Base-by-base conservation (phyloP, 202 grass and related monocot species). In the Cymbopogon flexuosus region DNA sequence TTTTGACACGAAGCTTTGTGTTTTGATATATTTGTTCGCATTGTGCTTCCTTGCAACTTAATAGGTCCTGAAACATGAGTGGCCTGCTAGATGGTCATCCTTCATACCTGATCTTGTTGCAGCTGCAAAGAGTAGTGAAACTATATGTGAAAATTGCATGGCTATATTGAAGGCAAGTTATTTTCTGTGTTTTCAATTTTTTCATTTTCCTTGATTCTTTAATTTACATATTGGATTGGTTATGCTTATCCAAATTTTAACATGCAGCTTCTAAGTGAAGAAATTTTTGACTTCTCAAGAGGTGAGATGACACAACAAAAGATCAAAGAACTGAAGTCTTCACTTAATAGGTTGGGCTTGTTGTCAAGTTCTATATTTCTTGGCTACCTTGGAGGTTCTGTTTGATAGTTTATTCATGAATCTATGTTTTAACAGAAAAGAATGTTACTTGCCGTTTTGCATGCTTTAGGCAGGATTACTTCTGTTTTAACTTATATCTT, bases 231-330 rank as follows among this genome's bases (percentile, higher is more conserved):
- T 67, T 52, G 47, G 57, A 41, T 46, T 46, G n/a, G 35, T 5
- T 49, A 78, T 70, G 56, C 79, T 37, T 87, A 56, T 79, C n/a
- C 11, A 70, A 49, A 79, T 23, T 13, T 62, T 10, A 24, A 68
- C 63, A 14, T 89, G 37, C 93, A 99, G 96, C 96, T 99, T 83
- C 87, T 99, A 79, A 99, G 96, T n/a, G 96, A 99, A 91, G 92
- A 99, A 99, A 90, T 99, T 80, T 99, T 99, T 81, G 93, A 99
- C 88, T 99, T 99, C 70, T 99, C 96, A 56, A 91, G 96, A 91
- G 96, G 96, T 70, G 96, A 99, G 83, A 99, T 99, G 96, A 99
- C 90, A 16, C 96, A 96, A 29, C 81, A 86, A 79, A 99, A 99
- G 79, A 99, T 99, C 82, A 99, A 99, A 89, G 96, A 99, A 82